Percentiles rank a stretch among this genome's conserved stretches.
Conservation (phyloP, 441 rosid species). For the Eruca vesicaria region DNA sequence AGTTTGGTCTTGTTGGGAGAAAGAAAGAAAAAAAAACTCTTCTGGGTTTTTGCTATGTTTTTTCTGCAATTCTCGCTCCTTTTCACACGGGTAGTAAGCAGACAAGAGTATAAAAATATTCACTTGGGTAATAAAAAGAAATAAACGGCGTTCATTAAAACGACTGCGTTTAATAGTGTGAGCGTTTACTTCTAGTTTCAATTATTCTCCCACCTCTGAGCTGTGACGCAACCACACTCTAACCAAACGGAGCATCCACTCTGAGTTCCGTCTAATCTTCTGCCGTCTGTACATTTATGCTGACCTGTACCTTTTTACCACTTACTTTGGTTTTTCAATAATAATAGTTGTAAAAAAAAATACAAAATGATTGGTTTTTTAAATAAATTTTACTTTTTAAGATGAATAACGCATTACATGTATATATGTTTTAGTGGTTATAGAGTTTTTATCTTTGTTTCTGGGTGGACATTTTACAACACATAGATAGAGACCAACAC, state of each 20-base stretch:
- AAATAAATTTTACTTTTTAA: neutral
- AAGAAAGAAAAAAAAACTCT: neutral
- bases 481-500: conserved; percentile 7
- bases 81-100: conserved; percentile 29
- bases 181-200: conserved; percentile 13
- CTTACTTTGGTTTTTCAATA: neutral
- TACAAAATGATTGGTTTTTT: neutral
- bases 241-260: conserved; percentile 2
- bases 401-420: neutral
- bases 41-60: conserved; percentile 15
- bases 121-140: neutral
- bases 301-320: conserved; percentile 29
- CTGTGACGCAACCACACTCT: conserved; percentile 32
- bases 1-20: conserved; percentile 33
- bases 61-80: conserved; percentile 25
- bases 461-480: neutral
- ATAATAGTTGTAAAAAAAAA: neutral
- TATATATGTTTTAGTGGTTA: neutral
- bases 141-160: conserved; percentile 7
- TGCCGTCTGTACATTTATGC: too few relatives aligned
- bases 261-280: conserved; percentile 28
- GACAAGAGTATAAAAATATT: conserved; percentile 2
- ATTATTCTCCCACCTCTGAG: conserved; percentile 16
- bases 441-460: neutral
- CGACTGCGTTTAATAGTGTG: conserved; percentile 22